Evolutionary conservation across 2,329 filamentous ascomycete species (phyloP), one percentile per base, ranked within the genome.

Genomic region (Talaromyces sp.): DNA sequence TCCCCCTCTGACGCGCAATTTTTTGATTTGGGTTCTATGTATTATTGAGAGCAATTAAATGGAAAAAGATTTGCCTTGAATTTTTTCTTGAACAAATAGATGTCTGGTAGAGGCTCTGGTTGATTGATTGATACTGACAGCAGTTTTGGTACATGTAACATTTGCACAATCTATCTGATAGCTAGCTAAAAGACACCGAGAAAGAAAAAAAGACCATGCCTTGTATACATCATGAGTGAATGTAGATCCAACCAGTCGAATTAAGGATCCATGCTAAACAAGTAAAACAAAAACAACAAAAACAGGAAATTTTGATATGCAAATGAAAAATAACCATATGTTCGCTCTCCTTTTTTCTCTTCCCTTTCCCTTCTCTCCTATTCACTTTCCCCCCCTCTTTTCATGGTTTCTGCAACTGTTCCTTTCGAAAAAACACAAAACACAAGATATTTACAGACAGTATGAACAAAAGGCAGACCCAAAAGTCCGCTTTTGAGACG

Each of bases 401-500:
- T 69, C 60, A 70, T 27, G 67, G 67, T 54, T 69, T 69, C 52
- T 64, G 60, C 34, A 69, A 63, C 57, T 69, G 67, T 36, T 66
- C 67, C 55, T 69, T 69, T 16, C 67, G 64, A 57, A 67, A 69
- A 60, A 84, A 86, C 65, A 77, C 76, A 66, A 85, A 82, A 73
- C 84, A 86, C 2, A 85, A 82, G 56, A 82, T 71, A 65, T 82
- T 84, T 63, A 87, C 78, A 16, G 79, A 71, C 40, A 85, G 68
- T 69, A 87, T 83, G 63, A 82, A 75, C 2, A 75, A 42, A 56
- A 87, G 66, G 56, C 71, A 7, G 78, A 79, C 16, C 67, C 67
- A 68, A 47, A 68, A 68, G 33, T 65, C 58, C 28, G 61, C 62
- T 44, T 68, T 68, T 30, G 31, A 57, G 10, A 68, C 33, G 6